Percentiles rank a stretch among this genome's conserved stretches.
phyloP scores from a whole-genome alignment of 139 green algal genomes.

The Tetraselmis chui region DNA sequence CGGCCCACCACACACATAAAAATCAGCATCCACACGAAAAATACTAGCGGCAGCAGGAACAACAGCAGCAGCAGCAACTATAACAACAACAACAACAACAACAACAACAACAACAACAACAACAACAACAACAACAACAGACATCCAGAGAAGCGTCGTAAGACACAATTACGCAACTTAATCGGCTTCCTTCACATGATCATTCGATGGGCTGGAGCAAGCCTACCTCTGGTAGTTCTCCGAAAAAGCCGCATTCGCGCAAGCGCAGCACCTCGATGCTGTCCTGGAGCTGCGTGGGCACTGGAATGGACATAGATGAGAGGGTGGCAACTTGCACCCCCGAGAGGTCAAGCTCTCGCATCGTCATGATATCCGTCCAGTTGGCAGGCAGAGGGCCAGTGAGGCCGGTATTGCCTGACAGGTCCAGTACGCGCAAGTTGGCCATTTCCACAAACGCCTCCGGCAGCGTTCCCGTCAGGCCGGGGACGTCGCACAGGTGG shows the following conservation, averaged over 20 bases:
- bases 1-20: no score
- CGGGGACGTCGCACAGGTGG: neutral
- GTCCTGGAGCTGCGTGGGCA: neutral
- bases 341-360: neutral
- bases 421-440: neutral
- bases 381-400: neutral
- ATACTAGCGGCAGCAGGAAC: no score
- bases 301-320: neutral
- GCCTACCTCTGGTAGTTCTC: no score
- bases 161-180: no score
- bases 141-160: no score
- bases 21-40: no score
- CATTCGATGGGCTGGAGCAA: no score
- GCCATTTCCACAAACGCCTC: neutral
- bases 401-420: neutral
- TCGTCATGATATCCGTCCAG: neutral
- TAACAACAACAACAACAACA: no score
- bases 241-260: neutral
- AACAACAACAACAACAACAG: no score
- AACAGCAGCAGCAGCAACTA: no score
- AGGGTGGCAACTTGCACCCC: neutral
- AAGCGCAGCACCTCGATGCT: neutral
- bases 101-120: no score
- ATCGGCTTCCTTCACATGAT: no score
- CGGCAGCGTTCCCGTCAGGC: neutral